Percentiles rank a stretch among this genome's conserved stretches.
phyloP scores from a whole-genome alignment of 108 stramenopile species.

The Mayamaea pseudoterrestris region DNA sequence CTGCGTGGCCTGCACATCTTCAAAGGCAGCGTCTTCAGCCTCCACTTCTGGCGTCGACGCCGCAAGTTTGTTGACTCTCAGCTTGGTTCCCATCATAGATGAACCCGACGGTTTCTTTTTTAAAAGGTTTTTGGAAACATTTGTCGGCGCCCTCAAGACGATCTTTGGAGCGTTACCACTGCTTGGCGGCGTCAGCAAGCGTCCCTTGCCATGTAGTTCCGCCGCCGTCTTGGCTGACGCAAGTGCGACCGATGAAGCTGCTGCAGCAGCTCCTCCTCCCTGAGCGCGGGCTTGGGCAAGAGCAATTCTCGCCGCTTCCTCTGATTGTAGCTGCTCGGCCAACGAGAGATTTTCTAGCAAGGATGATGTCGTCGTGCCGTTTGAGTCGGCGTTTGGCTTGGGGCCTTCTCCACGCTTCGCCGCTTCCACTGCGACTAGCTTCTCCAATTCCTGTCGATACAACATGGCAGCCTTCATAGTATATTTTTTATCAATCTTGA shows the following conservation, averaged over 20 bases:
- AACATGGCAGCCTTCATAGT: constrained; percentile 59
- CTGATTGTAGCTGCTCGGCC: constrained; percentile 30
- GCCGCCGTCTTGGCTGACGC: constrained; percentile 41
- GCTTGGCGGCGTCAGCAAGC: constrained; percentile 49
- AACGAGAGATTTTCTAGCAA: constrained; percentile 55
- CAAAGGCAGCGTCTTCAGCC: constrained; percentile 35
- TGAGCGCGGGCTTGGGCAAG: constrained; percentile 16
- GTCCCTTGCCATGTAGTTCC: constrained; percentile 51
- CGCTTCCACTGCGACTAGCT: constrained; percentile 43
- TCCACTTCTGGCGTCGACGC: not conserved
- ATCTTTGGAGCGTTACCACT: constrained; percentile 15
- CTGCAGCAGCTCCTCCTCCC: constrained; percentile 8
- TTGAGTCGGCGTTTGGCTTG: constrained; percentile 1
- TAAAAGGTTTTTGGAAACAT: constrained; percentile 26
- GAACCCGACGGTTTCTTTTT: constrained; percentile 46
- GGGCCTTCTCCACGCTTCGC: constrained; percentile 44
- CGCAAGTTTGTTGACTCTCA: constrained; percentile 63
- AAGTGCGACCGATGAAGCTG: constrained; percentile 5
- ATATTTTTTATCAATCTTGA: constrained; percentile 83
- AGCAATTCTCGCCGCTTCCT: constrained; percentile 31
- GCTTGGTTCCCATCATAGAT: constrained; percentile 48
- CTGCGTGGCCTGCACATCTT: constrained; percentile 45
- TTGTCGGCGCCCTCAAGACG: constrained; percentile 32
- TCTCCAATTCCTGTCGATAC: constrained; percentile 63
- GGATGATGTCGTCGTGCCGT: constrained; percentile 9